Evolutionary conservation across 345 rosid genomes (phyloP).

Genomic region (Hirschfeldia incana): DNA sequence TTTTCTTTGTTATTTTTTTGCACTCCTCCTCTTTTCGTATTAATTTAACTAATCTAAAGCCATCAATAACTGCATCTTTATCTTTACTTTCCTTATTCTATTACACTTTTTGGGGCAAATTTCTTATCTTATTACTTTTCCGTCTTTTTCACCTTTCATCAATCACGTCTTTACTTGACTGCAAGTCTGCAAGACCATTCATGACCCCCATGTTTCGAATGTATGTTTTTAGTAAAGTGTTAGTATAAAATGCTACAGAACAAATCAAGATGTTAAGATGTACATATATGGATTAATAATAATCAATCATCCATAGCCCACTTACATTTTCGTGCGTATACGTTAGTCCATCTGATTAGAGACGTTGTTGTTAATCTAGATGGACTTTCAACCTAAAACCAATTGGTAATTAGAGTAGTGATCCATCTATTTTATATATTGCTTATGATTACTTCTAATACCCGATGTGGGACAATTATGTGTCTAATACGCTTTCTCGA

Average conservation of each 20-base stretch:
- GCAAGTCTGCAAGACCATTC: slow-evolving; percentile 33
- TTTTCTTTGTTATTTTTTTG: not conserved
- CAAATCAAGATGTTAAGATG: not conserved
- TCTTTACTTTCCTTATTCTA: not conserved
- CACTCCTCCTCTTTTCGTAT: not conserved
- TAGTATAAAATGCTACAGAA: not conserved
- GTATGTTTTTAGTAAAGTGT: not conserved
- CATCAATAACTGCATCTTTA: slow-evolving; percentile 22
- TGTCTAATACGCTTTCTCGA: no score
- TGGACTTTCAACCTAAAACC: no score
- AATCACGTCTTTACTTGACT: slow-evolving; percentile 27
- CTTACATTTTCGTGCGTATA: slow-evolving; percentile 8
- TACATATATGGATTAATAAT: slow-evolving; percentile 2
- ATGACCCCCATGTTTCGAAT: slow-evolving; percentile 41
- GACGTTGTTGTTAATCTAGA: no score
- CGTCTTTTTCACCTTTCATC: slow-evolving; percentile 28
- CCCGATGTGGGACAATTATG: no score
- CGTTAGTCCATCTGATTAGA: not conserved
- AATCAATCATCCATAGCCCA: slow-evolving; percentile 29
- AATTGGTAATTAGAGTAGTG: no score
- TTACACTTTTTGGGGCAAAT: not conserved
- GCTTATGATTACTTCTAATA: no score
- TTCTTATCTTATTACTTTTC: slow-evolving; percentile 16
- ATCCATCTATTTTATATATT: no score
- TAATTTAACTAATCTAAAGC: slow-evolving; percentile 1